Evolutionary conservation across 306 rosid genomes (phyloP), one percentile per base, ranked within the genome.

Genomic region (Myrica gale): DNA sequence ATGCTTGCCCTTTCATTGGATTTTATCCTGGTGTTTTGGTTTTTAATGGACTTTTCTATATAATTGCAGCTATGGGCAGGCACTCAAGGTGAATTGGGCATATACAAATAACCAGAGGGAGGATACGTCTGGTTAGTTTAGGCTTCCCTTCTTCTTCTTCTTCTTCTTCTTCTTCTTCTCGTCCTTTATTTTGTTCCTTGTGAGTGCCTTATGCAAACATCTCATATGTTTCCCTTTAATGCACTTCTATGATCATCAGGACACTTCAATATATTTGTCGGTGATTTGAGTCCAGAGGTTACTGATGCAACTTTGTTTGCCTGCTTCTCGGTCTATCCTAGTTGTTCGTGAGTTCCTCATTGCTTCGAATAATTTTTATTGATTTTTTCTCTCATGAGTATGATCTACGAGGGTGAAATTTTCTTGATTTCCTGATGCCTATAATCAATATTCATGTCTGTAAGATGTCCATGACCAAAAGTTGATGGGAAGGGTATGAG

Each of bases 281-380:
- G 91, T 84, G 91, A 87, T 87, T 76, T 87, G 87, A 87, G 91
- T 87, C 85, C 91, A 84, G 91, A 87, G 91, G 89, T 84, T 83
- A 87, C 91, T 85, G 91, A 87, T 87, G 91, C 91, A 73, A 85
- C 87, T 76, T 87, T 87, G 78, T 87, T 87, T 85, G 91, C 91
- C 9, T 87, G 91, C 87, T 87, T 87, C 88, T 87, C 91, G 78
- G 91, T 87, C 85, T 87, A 85, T 87, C 88, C 89, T 82, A 87
- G 88, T 87, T 85, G 87, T 82, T 87, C 91, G 91, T 87, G 88
- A 87, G 91, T 87, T 80, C 84, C 88, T 87, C 74, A n/a, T 78
- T 84, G 81, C 91, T 79, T 87, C 84, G 78, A 65, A 55, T 66
- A 65, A 65, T 69, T 53, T 74, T 73, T 74, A 73, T 13, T 55